Conservation (phyloP, 257 asterid genomes). For the Lithospermum erythrorhizon region DNA sequence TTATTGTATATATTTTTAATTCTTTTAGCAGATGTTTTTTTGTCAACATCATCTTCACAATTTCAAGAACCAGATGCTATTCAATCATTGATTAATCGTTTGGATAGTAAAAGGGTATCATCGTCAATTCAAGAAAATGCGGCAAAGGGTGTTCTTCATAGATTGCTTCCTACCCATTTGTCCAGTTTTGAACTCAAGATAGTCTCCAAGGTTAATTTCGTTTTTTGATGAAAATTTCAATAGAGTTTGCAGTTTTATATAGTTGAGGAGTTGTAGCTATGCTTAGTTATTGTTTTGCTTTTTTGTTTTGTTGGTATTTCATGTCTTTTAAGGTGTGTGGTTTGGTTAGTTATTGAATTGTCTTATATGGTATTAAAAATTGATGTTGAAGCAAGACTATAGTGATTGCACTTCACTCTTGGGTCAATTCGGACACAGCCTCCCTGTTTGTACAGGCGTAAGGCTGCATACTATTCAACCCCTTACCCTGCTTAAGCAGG, state of each 20-base stretch:
- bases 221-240: background rate
- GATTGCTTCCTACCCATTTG: conserved; percentile 78
- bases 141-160: conserved; percentile 65
- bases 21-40: conserved; percentile 14
- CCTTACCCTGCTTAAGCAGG: too few relatives aligned
- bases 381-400: too few relatives aligned
- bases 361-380: too few relatives aligned
- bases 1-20: conserved; percentile 16
- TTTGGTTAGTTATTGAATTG: background rate
- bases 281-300: background rate
- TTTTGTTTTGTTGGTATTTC: background rate
- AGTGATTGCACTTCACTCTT: too few relatives aligned
- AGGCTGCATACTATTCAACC: too few relatives aligned
- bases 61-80: conserved; percentile 41
- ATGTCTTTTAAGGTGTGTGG: background rate
- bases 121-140: conserved; percentile 60
- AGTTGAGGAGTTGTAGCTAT: background rate
- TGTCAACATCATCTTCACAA: conserved; percentile 24
- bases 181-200: conserved; percentile 51
- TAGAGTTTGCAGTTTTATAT: conserved; percentile 5
- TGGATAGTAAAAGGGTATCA: conserved; percentile 42
- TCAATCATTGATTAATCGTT: conserved; percentile 36
- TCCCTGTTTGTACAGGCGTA: too few relatives aligned
- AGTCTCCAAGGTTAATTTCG: conserved; percentile 43
- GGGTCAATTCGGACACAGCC: too few relatives aligned